These are phyloP conservation scores for Chaetomiaceae sp. DNA, from an alignment of 2,329 filamentous ascomycete genomes.

Conservation along the genomic window DNA sequence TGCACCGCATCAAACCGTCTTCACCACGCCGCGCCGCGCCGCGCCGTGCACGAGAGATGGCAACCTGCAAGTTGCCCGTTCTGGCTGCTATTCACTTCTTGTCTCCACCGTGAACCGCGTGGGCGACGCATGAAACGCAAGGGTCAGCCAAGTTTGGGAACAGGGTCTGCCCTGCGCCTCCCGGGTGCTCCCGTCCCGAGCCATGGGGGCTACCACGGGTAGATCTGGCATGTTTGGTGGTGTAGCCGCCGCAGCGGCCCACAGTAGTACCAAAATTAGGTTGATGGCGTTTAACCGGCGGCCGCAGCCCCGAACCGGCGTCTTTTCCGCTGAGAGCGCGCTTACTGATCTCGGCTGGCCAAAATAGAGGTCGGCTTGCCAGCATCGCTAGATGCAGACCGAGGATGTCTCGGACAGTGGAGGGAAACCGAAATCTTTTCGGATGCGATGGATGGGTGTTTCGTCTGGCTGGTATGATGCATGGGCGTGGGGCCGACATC, in stretches of 20 bases:
- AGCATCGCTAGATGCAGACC: background rate
- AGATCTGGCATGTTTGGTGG: background rate
- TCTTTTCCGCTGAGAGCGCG: background rate
- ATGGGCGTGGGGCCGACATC: no score
- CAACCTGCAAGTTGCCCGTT: no score
- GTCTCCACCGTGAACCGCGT: no score
- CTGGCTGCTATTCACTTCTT: no score
- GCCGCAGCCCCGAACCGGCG: background rate
- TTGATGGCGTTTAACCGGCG: background rate
- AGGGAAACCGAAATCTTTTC: no score
- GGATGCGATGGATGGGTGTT: no score
- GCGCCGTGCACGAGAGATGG: no score
- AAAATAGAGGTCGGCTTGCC: background rate
- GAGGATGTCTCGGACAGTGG: no score
- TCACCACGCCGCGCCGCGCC: no score
- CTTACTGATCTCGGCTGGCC: background rate
- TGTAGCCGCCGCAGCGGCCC: background rate
- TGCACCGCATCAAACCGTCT: no score
- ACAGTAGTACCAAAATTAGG: background rate
- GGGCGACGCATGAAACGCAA: no score
- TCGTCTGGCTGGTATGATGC: no score
- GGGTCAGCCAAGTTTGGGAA: background rate
- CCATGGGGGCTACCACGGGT: background rate
- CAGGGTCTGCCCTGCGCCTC: background rate
- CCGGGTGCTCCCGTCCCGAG: conserved; percentile 1